Conservation (phyloP, 2,329 filamentous ascomycete genomes). For the Elsinoe perseae region DNA sequence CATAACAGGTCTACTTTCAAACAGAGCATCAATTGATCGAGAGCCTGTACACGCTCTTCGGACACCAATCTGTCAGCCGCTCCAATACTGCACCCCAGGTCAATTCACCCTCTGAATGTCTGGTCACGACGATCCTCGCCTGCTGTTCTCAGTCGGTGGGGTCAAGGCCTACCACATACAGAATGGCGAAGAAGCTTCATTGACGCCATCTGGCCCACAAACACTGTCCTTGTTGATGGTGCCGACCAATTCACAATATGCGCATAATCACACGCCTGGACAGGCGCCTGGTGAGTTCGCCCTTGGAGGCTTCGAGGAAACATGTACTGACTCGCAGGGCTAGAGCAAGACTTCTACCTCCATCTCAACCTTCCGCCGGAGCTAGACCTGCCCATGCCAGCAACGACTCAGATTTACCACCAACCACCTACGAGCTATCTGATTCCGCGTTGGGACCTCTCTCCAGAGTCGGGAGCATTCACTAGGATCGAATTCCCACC, state of each 20-base stretch:
- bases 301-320: not conserved
- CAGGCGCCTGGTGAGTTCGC: not conserved
- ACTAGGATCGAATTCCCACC: slow-evolving; percentile 85
- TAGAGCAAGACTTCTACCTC: slow-evolving; percentile 90
- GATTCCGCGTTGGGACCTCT: slow-evolving; percentile 91
- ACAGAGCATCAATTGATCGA: not conserved
- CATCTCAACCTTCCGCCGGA: slow-evolving; percentile 92
- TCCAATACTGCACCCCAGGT: no score
- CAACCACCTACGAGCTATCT: slow-evolving; percentile 88
- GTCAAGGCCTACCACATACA: slow-evolving; percentile 87
- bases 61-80: no score
- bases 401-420: slow-evolving; percentile 95
- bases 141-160: slow-evolving; percentile 60
- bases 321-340: slow-evolving; percentile 30
- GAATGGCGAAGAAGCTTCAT: slow-evolving; percentile 72
- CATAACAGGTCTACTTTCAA: not conserved
- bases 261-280: slow-evolving; percentile 51
- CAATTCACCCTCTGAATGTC: slow-evolving; percentile 30
- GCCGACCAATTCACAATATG: slow-evolving; percentile 69
- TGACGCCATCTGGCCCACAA: slow-evolving; percentile 80
- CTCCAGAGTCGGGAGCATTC: slow-evolving; percentile 79
- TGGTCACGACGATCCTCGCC: slow-evolving; percentile 47
- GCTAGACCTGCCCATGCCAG: slow-evolving; percentile 84
- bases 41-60: no score
- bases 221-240: slow-evolving; percentile 94